phyloP scores from a whole-genome alignment of 2,329 filamentous ascomycete genomes.

The Fusarium beomiforme region DNA sequence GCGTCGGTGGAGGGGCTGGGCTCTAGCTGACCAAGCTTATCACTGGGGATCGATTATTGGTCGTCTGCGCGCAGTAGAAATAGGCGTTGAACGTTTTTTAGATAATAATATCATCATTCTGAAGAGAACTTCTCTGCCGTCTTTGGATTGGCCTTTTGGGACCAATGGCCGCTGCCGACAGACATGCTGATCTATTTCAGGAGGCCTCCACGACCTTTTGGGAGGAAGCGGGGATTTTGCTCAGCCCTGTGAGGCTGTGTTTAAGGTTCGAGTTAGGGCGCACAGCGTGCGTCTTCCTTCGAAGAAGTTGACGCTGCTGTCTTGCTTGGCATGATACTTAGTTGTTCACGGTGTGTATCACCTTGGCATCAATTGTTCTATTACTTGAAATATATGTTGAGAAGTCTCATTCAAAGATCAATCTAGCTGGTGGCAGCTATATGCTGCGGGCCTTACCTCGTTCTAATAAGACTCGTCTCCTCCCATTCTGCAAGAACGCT shows the following conservation, averaged over 20 bases:
- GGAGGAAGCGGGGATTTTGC: background rate
- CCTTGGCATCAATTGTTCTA: too few relatives aligned
- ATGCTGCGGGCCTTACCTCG: too few relatives aligned
- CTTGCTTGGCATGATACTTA: too few relatives aligned
- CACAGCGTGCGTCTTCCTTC: too few relatives aligned
- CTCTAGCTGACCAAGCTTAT: background rate
- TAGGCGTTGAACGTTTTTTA: background rate
- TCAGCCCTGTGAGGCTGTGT: constrained; percentile 8
- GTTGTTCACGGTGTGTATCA: too few relatives aligned
- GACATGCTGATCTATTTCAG: too few relatives aligned
- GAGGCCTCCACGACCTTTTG: background rate
- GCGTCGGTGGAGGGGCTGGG: background rate
- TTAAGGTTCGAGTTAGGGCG: too few relatives aligned
- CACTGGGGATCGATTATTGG: background rate
- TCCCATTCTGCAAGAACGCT: background rate
- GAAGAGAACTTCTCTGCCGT: too few relatives aligned
- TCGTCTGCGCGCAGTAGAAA: accelerated
- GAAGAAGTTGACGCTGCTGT: too few relatives aligned
- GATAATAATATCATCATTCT: background rate
- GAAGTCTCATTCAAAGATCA: too few relatives aligned
- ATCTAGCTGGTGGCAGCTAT: too few relatives aligned
- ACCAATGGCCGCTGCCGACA: background rate
- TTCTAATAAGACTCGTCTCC: background rate
- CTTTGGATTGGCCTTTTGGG: accelerated
- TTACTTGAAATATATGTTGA: too few relatives aligned